Percentiles rank a stretch among this genome's conserved stretches.
Conservation (phyloP, 1,139 yeast genomes). For the Kodamaea derodonti region DNA sequence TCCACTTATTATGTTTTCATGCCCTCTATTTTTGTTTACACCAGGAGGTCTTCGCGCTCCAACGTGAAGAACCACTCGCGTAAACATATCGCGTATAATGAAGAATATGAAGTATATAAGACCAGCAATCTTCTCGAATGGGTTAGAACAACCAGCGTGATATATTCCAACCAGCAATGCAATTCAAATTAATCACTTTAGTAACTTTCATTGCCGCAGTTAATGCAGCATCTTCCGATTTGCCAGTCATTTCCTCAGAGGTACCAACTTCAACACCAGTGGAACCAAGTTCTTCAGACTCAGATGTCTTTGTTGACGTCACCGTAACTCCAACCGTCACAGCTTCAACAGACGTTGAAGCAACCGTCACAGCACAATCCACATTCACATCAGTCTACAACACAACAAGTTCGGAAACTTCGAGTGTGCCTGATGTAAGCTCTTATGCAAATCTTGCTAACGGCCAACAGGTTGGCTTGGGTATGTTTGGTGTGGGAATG, state of each 20-base stretch:
- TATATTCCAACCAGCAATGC: slow-evolving; percentile 18
- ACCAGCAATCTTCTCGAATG: too few species aligned
- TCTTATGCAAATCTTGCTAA: slow-evolving; percentile 28
- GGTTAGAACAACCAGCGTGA: too few species aligned
- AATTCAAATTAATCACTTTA: slow-evolving; percentile 27
- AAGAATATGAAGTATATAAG: too few species aligned
- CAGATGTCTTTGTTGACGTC: slow-evolving; percentile 17
- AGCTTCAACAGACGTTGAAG: slow-evolving; percentile 33
- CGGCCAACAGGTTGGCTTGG: slow-evolving; percentile 26
- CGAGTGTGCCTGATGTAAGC: slow-evolving; percentile 16
- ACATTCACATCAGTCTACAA: slow-evolving; percentile 26
- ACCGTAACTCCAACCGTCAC: slow-evolving; percentile 33
- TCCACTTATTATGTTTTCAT: too few species aligned
- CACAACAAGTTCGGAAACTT: slow-evolving; percentile 16
- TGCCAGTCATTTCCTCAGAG: slow-evolving; percentile 3
- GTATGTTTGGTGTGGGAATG: slow-evolving; percentile 44
- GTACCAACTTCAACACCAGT: slow-evolving; percentile 13
- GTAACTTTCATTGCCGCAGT: slow-evolving; percentile 30
- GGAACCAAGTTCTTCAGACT: slow-evolving; percentile 14
- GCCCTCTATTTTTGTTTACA: too few species aligned
- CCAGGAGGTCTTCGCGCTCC: too few species aligned
- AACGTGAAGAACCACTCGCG: too few species aligned
- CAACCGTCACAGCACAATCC: slow-evolving; percentile 31
- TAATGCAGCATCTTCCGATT: slow-evolving; percentile 12
- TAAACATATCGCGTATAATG: too few species aligned